Evolutionary conservation across 164 flowering plant genomes (phyloP), one percentile per base, ranked within the genome.

Genomic region (Macadamia tetraphylla): DNA sequence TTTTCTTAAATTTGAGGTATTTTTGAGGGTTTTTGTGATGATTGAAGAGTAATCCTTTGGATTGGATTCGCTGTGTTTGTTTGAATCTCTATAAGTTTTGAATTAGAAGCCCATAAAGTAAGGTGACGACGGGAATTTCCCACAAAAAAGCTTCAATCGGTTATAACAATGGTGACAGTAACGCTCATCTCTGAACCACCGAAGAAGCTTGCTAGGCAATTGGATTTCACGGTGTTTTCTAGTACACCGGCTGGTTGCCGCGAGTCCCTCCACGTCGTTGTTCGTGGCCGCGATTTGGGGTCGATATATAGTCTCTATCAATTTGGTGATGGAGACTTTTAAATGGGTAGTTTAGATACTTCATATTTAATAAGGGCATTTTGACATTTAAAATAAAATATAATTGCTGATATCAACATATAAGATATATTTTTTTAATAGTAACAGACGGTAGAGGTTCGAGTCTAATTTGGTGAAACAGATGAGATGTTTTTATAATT

Each of bases 181-280:
- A 18, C 71, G 58, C 66, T 58, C 46, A 4, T 58, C 6, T 12
- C 66, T 32, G 83, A 74, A 65, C 80, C 87, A 23, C 73, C 82
- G 67, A 83, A 80, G 85, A 84, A 83, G 81, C 81, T 82, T 6
- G 87, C 84, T 10, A 78, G 89, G 84, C 92, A 85, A 81, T 87
- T 86, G n/a, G 88, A 83, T 75, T 85, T 84, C 71, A 83, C 87
- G 35, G 81, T 75, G n/a, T 71, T 75, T 49, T 35, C 68, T n/a
- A 58, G 71, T 17, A 77, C 72, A 7, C 42, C 78, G 58, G 17
- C 70, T 11, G 55, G 48, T 23, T 23, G 23, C 23, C 23, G 23
- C 23, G 23, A 23, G 23, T 23, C 23, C 23, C 23, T 23, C 23
- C 23, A 23, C 23, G 23, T 23, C 23, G 23, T 23, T 23, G 23